Base-by-base conservation (phyloP, 768 basidiomycete species). In the Hygrophoropsis aurantiaca region DNA sequence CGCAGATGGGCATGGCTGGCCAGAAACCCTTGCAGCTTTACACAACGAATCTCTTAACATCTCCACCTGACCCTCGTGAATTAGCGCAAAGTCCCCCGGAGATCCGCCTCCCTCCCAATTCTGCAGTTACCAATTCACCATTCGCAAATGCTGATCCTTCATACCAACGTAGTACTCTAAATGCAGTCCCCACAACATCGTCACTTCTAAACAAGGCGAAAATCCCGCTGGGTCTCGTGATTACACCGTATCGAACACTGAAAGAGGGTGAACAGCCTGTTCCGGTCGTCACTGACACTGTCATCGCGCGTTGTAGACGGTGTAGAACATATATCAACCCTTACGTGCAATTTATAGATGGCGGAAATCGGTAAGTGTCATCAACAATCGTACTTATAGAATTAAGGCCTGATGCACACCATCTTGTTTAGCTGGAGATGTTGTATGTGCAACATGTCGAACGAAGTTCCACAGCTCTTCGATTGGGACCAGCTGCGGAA, bases 291-390 rank as follows among this genome's bases (percentile, higher is more conserved):
- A 82, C 87, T 0, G 95, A 98, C 62, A 92, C 90, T 0, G 88
- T 97, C 36, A 97, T 97, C 58, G 94, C 95, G 35, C 87, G 95
- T 36, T 97, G 95, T 72, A 80, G 95, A 52, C 81, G 95, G 16
- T 97, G 95, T 75, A 82, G 95, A 61, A 87, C 93, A 27, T 97
- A 97, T 70, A 97, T 98, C 68, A 95, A 97, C 62, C 94, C 95
- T 3, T 98, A 89, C 60, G 94, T 97, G 18, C 91, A 93, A 60
- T 98, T 98, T 67, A 91, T 98, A 59, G 97, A 99, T 59, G 94
- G 94, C 45, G 97, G 97, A 24, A 94, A 93, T 68, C 84, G 93
- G 80, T 86, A 54, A 51, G 76, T 70, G 45, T 49, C 23, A 15
- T 25, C 3, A 33, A 33, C 5, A n/a, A 27, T 40, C 19, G 7